Conservation (phyloP, 2,329 filamentous ascomycete species). For the Xylaria digitata region DNA sequence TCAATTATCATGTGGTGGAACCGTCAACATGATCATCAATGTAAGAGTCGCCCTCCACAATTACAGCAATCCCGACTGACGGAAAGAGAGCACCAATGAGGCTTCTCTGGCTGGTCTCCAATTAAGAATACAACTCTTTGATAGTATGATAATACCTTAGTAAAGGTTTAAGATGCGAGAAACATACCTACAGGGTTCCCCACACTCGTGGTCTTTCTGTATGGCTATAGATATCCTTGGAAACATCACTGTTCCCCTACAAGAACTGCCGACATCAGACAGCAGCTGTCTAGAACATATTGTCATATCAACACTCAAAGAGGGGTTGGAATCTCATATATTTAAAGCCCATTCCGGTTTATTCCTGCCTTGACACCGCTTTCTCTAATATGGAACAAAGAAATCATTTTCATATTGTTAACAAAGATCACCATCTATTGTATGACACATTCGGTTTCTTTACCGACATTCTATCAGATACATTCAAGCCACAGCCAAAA, state of each 20-base stretch:
- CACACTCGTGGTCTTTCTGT: slow-evolving; percentile 4
- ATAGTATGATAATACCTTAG: slow-evolving; percentile 1
- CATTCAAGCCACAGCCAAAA: background rate
- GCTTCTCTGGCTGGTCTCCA: slow-evolving; percentile 1
- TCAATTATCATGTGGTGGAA: too few relatives aligned
- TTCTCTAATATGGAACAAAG: too few relatives aligned
- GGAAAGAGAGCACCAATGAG: background rate
- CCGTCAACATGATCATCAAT: background rate
- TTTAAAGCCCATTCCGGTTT: background rate
- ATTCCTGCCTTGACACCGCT: too few relatives aligned
- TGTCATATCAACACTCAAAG: background rate
- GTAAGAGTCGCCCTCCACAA: background rate
- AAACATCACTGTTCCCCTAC: background rate
- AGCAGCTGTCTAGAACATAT: background rate
- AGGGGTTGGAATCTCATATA: background rate
- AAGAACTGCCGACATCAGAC: slow-evolving; percentile 19
- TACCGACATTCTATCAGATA: too few relatives aligned
- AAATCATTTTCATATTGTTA: too few relatives aligned
- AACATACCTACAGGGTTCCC: slow-evolving; percentile 20
- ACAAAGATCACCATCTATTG: too few relatives aligned
- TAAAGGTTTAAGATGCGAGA: background rate
- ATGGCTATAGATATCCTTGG: slow-evolving; percentile 3
- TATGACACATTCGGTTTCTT: too few relatives aligned
- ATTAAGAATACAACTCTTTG: slow-evolving; percentile 23
- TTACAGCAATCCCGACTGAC: background rate